phyloP scores from a whole-genome alignment of 2,329 filamentous ascomycete genomes.

The Xylaria hypoxylon region DNA sequence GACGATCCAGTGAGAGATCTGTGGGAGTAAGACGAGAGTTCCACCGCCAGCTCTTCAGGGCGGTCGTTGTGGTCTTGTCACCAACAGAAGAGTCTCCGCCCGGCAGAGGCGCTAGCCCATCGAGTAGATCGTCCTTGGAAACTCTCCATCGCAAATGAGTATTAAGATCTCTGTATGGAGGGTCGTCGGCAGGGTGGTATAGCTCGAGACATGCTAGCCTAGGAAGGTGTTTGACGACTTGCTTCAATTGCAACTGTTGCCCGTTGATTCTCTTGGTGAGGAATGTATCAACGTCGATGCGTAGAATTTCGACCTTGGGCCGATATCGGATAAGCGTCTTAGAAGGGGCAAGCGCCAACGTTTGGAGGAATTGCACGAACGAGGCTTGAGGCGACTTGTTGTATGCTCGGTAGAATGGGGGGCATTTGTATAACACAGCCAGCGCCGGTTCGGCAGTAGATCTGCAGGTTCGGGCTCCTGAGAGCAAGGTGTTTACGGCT shows the following conservation, averaged over 20 bases:
- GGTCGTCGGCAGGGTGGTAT: conserved; percentile 74
- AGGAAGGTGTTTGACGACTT: conserved; percentile 72
- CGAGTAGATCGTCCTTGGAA: conserved; percentile 67
- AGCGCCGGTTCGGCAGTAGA: conserved; percentile 78
- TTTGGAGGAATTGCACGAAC: conserved; percentile 64
- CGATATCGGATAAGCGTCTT: conserved; percentile 71
- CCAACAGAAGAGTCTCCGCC: conserved; percentile 57
- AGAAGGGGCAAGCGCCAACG: conserved; percentile 54
- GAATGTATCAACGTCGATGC: conserved; percentile 71
- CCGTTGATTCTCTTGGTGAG: conserved; percentile 42
- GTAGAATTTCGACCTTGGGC: conserved; percentile 76
- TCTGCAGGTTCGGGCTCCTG: conserved; percentile 71
- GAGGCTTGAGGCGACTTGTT: conserved; percentile 58
- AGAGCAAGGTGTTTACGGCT: conserved; percentile 64
- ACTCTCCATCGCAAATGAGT: conserved; percentile 76
- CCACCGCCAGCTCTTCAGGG: conserved; percentile 70
- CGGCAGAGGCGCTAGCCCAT: conserved; percentile 65
- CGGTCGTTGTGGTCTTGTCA: conserved; percentile 51
- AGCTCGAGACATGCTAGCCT: conserved; percentile 77
- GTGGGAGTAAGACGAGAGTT: conserved; percentile 65
- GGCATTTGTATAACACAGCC: conserved; percentile 76
- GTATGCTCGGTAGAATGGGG: conserved; percentile 66
- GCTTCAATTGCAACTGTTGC: conserved; percentile 61
- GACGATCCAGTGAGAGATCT: conserved; percentile 59
- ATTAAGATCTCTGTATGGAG: conserved; percentile 72